Evolutionary conservation across 371 early-diverging fungal genomes (phyloP).

Genomic region (Saksenaea vasiformis): DNA sequence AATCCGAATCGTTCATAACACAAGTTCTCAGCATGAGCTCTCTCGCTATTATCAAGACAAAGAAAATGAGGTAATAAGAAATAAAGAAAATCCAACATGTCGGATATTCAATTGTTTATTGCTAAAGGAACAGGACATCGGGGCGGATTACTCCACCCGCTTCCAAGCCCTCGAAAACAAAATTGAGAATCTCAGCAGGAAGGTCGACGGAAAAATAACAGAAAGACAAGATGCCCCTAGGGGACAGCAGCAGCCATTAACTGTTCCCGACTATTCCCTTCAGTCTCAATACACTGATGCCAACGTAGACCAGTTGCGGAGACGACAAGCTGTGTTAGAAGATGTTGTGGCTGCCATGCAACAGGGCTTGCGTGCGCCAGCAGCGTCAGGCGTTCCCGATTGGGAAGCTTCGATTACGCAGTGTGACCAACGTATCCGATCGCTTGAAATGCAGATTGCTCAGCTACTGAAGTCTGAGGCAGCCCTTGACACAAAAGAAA

Average conservation of each 20-base stretch:
- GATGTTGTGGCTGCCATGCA: not conserved
- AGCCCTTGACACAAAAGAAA: not conserved
- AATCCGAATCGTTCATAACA: slow-evolving; percentile 21
- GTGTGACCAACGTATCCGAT: not conserved
- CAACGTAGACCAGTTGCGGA: not conserved
- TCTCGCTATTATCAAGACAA: not conserved
- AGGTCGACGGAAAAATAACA: not conserved
- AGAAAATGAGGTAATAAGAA: not conserved
- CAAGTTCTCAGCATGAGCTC: not conserved
- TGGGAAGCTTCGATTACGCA: not conserved
- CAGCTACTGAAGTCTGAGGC: not conserved
- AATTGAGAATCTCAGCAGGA: not conserved
- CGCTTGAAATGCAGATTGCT: not conserved
- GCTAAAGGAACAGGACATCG: not conserved
- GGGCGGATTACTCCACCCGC: not conserved
- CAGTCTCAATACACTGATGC: not conserved
- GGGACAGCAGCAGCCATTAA: not conserved
- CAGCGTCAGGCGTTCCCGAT: not conserved
- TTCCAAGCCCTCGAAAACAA: not conserved
- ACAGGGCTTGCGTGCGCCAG: not conserved
- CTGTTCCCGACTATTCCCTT: not conserved
- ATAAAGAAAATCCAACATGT: not conserved
- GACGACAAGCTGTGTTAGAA: not conserved
- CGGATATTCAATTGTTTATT: not conserved
- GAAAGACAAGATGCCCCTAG: not conserved